Conservation (phyloP, 345 rosid species). For the Salix caprea region DNA sequence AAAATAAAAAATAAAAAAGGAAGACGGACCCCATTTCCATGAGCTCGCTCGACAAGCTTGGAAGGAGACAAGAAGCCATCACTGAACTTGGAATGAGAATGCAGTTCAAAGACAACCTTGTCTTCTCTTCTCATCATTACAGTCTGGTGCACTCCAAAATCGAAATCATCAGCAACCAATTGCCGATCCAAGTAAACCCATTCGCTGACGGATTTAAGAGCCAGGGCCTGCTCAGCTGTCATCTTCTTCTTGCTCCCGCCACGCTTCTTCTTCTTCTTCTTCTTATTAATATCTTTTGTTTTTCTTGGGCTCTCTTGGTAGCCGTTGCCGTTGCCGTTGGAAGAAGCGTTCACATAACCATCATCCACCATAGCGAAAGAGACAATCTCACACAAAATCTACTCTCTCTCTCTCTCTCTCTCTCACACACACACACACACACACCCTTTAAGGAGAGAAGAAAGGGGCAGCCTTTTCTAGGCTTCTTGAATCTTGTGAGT, state of each 20-base stretch:
- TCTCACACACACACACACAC: too few relatives aligned
- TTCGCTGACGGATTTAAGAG: slow-evolving; percentile 59
- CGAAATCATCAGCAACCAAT: slow-evolving; percentile 34
- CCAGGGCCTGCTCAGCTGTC: slow-evolving; percentile 62
- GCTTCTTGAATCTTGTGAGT: too few relatives aligned
- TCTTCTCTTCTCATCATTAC: slow-evolving; percentile 32
- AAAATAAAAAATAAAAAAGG: neutral
- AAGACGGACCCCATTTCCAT: slow-evolving; percentile 71
- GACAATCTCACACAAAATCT: too few relatives aligned
- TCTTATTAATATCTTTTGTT: slow-evolving; percentile 35
- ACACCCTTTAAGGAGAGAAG: too few relatives aligned
- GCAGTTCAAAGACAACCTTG: slow-evolving; percentile 73
- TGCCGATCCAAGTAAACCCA: slow-evolving; percentile 57
- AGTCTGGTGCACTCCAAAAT: slow-evolving; percentile 51
- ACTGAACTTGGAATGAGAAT: slow-evolving; percentile 84
- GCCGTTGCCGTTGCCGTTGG: too few relatives aligned
- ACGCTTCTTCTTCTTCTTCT: slow-evolving; percentile 65
- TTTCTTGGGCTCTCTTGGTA: neutral
- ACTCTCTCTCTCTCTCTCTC: too few relatives aligned
- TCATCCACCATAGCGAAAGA: too few relatives aligned
- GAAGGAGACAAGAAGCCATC: slow-evolving; percentile 92
- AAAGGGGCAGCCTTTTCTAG: too few relatives aligned
- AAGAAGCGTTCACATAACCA: too few relatives aligned
- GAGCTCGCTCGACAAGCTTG: slow-evolving; percentile 88
- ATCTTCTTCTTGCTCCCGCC: slow-evolving; percentile 69